Base-by-base conservation (phyloP, 1,284 basidiomycete genomes). In the Tremellales sp. region DNA sequence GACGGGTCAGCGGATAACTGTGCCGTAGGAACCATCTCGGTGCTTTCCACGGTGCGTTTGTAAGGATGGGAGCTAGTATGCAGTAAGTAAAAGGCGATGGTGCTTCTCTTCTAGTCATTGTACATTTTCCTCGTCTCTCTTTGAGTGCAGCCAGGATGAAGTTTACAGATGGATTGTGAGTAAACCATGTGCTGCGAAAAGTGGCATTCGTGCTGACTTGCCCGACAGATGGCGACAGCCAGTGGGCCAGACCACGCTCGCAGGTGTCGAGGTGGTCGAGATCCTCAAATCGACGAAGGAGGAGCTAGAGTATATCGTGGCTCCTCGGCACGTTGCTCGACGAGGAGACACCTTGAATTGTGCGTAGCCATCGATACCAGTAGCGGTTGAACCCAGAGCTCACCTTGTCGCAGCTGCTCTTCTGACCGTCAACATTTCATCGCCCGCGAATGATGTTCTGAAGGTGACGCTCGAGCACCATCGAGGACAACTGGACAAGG, bases 341-440 rank as follows among this genome's bases (percentile, higher is more conserved):
- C 77, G 84, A 46, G 84, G 84, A 23, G 84, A 85, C 62, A 85
- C 84, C 0, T 74, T 86, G 17, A 82, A 81, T 54, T 82, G 46
- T 48, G 40, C 25, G 46, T 48, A 17, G 1, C n/a, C 7, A 24
- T 25, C 7, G 43, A 11, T n/a, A 15, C 4, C 5, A 15, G 15
- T 36, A 15, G 4, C 19, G 33, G 13, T 40, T 22, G 36, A 39
- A 10, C 29, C 8, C 8, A 33, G 8, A 33, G 29, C 10, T 33
- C 29, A 33, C n/a, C 10, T 33, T 13, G 24, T 31, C 15, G n/a
- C 49, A 68, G 68, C 82, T 2, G 82, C 83, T 7, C 71, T 85
- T 1, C 62, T 86, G 42, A 81, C 76, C 45, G 75, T 86, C 47
- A 78, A 77, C 27, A 75, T 86, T 5, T 77, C 82, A 58, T 83